Evolutionary conservation across 805 yeast genomes (phyloP), one percentile per base, ranked within the genome.

Genomic region (Candida hispaniensis): DNA sequence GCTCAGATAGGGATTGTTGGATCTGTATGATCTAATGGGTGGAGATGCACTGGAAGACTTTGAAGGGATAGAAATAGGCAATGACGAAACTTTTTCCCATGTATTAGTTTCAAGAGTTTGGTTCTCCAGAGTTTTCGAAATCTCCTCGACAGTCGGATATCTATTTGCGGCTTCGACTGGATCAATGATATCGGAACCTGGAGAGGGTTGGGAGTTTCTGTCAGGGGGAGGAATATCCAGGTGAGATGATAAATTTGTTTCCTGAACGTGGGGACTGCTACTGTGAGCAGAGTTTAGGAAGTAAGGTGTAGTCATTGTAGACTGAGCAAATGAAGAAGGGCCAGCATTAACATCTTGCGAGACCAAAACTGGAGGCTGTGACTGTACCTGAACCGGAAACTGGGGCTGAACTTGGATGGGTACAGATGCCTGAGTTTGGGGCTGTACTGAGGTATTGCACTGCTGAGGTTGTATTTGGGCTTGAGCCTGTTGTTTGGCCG

Each of bases 121-220:
- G 20, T 25, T 39, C 26, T 46, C 48, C 26, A 47, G 32, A 7
- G 40, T 41, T 24, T 30, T 29, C 6, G 50, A 28, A 18, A 55
- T 47, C 30, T 56, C 59, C 32, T 55, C 60, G n/a, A 56, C 47
- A 1, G 58, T 43, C 7, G 61, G 61, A 41, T 40, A 56, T 21
- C 53, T 40, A 7, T 45, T 36, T 8, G 42, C 47, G 16, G 49
- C 42, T 12, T 50, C 50, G 5, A 40, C 47, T 17, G 40, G 45
- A 6, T 33, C 32, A 12, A 29, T 18, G n/a, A 22, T 28, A 18
- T 35, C 43, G 7, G 38, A 26, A 21, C 26, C 26, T 6, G 20
- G 23, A 11, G 18, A 3, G 7, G 33, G 22, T 17, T 28, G n/a
- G 14, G 16, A 16, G 24, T 13, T 14, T n/a, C 12, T 28, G 33